Conservation (phyloP, 2,329 filamentous ascomycete genomes). For the Penicillium fuscoglaucum region DNA sequence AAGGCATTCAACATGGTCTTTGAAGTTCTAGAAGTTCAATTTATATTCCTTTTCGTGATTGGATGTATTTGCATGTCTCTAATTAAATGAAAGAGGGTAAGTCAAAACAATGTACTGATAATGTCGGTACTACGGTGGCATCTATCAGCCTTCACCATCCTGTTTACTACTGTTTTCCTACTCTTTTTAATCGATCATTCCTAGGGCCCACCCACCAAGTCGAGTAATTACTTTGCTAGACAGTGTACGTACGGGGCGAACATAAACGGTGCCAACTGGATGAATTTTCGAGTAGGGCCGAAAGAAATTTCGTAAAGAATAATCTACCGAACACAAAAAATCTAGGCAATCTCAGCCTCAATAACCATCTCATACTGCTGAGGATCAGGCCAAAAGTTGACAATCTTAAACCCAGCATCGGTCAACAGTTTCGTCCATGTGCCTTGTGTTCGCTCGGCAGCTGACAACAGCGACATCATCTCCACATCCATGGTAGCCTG, state of each 20-base stretch:
- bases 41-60: not conserved
- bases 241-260: not conserved
- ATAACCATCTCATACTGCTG: constrained; percentile 33
- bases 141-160: not conserved
- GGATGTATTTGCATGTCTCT: not conserved
- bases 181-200: not conserved
- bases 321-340: not conserved
- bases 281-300: too few relatives aligned
- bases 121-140: too few relatives aligned
- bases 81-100: not conserved
- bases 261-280: not conserved
- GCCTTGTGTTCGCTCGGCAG: constrained; percentile 33
- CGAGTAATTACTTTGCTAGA: not conserved
- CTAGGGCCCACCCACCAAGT: not conserved
- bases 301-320: not conserved
- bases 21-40: not conserved
- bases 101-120: too few relatives aligned
- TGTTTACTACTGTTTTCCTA: not conserved
- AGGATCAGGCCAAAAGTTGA: constrained; percentile 33
- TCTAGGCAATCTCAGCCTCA: constrained; percentile 25
- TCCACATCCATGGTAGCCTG: constrained; percentile 39
- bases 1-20: not conserved
- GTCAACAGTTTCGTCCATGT: constrained; percentile 32
- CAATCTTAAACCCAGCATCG: constrained; percentile 28
- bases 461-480: constrained; percentile 51